Conservation (phyloP, 495 filamentous ascomycete species). For the Penicillium psychrofluorescens region DNA sequence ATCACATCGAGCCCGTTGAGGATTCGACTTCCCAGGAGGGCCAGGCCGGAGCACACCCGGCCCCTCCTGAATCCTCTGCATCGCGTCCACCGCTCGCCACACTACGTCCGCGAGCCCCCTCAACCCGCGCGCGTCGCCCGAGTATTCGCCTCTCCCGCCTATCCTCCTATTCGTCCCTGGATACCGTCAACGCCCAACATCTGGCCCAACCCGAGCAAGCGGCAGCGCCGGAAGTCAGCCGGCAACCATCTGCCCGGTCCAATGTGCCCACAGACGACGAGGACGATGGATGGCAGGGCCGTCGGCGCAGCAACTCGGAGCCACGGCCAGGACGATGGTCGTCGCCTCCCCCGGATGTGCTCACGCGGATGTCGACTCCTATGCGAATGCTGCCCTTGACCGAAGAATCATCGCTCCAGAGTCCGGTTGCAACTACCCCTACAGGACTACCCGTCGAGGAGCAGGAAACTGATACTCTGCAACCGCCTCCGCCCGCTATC, state of each 20-base stretch:
- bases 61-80: conserved; percentile 4
- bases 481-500: conserved; percentile 6
- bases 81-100: conserved; percentile 5
- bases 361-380: conserved; percentile 26
- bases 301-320: conserved; percentile 41
- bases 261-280: conserved; percentile 13
- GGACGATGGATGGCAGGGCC: conserved; percentile 24
- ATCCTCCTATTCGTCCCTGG: conserved; percentile 18
- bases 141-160: conserved; percentile 35
- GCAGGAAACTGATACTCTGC: not conserved
- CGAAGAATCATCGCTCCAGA: conserved; percentile 28
- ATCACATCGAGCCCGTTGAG: conserved; percentile 35
- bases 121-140: conserved; percentile 25
- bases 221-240: conserved; percentile 1
- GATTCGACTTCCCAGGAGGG: conserved; percentile 7
- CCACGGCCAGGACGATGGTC: conserved; percentile 36
- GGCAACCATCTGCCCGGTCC: conserved; percentile 9
- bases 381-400: conserved; percentile 29
- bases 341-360: conserved; percentile 19
- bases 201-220: conserved; percentile 2
- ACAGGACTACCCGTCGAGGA: conserved; percentile 4
- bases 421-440: conserved; percentile 5
- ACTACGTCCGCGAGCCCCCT: conserved; percentile 8
- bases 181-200: conserved; percentile 5
- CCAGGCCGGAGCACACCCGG: conserved; percentile 11